Percentiles rank a stretch among this genome's conserved stretches.
Evolutionary conservation across 192 early-diverging fungal genomes (phyloP).

Genomic region (Linnemannia hyalina): DNA sequence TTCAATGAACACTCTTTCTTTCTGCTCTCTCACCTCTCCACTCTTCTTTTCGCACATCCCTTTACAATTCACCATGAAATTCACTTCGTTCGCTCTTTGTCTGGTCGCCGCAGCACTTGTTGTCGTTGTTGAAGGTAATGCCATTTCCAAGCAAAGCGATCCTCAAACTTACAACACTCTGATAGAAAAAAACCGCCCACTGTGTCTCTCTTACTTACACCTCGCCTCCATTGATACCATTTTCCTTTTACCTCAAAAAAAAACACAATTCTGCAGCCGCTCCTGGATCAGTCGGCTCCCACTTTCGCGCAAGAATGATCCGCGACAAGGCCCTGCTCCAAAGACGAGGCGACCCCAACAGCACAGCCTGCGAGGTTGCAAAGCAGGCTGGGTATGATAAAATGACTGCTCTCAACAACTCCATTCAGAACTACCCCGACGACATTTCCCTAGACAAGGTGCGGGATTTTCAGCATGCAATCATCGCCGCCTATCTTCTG

Average conservation of each 20-base stretch:
- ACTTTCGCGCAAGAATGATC: conserved; percentile 2
- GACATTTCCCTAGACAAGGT: not conserved
- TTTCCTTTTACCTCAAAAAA: not conserved
- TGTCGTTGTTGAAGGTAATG: not conserved
- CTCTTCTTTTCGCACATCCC: not conserved
- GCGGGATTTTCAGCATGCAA: no score
- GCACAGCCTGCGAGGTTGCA: not conserved
- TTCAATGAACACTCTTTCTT: not conserved
- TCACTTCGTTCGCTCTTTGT: not conserved
- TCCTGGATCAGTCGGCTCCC: not conserved
- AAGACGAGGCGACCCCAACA: not conserved
- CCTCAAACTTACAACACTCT: not conserved
- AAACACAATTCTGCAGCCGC: not conserved
- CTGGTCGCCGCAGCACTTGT: not conserved
- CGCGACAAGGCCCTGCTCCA: not conserved
- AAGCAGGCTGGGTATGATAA: not conserved
- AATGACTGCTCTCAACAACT: not conserved
- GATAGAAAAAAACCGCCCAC: no score
- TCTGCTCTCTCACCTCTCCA: not conserved
- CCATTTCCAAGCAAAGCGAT: not conserved
- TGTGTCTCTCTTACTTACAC: not conserved
- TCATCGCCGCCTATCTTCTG: no score
- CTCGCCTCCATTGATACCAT: no score
- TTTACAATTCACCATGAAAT: not conserved
- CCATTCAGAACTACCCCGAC: not conserved